Evolutionary conservation across 2,329 filamentous ascomycete species (phyloP), one percentile per base, ranked within the genome.

Genomic region (Xylaria sp.): DNA sequence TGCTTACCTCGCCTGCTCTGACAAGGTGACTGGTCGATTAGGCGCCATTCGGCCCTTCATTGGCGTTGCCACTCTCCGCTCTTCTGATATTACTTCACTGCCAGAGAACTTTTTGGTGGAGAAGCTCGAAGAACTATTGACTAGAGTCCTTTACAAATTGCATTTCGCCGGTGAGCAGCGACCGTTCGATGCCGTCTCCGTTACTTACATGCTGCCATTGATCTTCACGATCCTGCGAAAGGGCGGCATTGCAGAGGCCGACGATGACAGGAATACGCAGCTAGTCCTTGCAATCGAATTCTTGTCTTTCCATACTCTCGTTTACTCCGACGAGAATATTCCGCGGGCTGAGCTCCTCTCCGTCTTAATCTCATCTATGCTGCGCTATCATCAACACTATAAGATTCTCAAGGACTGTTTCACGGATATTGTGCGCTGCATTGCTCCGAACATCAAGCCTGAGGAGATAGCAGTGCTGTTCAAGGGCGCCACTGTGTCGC

Each of bases 391-490:
- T 50, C 92, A 96, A 70, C 94, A 99, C 74, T 97, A 97, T 78
- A 96, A 96, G 75, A 79, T 92, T 59, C 86, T 97, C 75, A 96
- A 93, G 73, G 94, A 99, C 74, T 96, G 91, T 69, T 84, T 99
- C 64, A 82, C 89, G 57, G 91, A 97, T 72, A 83, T 95, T 65
- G 91, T 90, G 69, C 87, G 92, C 61, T 92, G 88, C 64, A 82
- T 97, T 55, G 89, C 93, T 2, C 86, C 89, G 2, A 96, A 91
- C 68, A 92, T 97, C 65, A 86, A 74, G 58, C 73, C 80, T 2
- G 75, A 82, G 1, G 95, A 99, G 75, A 87, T 94, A 58, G 76
- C 79, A 9, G 84, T 90, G 13, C 81, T 97, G n/a, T 83, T 92
- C 9, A 83, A 85, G 62, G 94, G 92, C 44, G 80, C 84, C 0